A percentile compares a stretch with the other conserved stretches of the same genome.
Conservation (phyloP, 179 eudicot species). For the Beta macrorhiza region DNA sequence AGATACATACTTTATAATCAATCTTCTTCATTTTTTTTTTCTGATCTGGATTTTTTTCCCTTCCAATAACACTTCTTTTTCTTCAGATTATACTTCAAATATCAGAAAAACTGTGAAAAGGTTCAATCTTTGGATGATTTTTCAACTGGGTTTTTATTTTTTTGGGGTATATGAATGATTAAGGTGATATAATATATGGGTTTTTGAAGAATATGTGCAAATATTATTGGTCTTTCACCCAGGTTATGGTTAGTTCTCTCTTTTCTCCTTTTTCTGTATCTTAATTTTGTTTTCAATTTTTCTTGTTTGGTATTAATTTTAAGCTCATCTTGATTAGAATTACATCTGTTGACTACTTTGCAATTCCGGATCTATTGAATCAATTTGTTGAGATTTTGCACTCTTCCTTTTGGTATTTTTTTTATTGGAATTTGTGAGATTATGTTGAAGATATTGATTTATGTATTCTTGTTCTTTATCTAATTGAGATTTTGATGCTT, state of each 20-base stretch:
- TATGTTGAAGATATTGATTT: background rate
- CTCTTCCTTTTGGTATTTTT: background rate
- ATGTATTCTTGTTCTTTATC: conserved; percentile 4
- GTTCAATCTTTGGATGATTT: background rate
- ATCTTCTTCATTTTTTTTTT: conserved; percentile 10
- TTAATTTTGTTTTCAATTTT: background rate
- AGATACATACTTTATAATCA: background rate
- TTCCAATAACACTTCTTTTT: background rate
- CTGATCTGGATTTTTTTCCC: conserved; percentile 25
- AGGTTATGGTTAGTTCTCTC: conserved; percentile 8
- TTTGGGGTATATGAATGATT: conserved; percentile 12
- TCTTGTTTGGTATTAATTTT: background rate
- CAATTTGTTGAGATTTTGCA: background rate
- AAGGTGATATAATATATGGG: conserved; percentile 18
- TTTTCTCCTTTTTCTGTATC: background rate
- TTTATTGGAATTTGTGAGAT: background rate
- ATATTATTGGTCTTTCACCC: background rate
- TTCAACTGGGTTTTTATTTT: conserved; percentile 25
- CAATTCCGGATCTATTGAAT: conserved; percentile 27
- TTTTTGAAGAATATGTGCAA: conserved; percentile 28
- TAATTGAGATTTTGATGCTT: conserved; percentile 5
- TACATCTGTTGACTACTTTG: conserved; percentile 26
- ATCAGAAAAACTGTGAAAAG: no score
- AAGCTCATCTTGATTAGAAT: conserved; percentile 15
- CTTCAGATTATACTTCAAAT: conserved; percentile 6